Conservation (phyloP, 2,329 filamentous ascomycete species). For the Colletotrichum simmondsii region DNA sequence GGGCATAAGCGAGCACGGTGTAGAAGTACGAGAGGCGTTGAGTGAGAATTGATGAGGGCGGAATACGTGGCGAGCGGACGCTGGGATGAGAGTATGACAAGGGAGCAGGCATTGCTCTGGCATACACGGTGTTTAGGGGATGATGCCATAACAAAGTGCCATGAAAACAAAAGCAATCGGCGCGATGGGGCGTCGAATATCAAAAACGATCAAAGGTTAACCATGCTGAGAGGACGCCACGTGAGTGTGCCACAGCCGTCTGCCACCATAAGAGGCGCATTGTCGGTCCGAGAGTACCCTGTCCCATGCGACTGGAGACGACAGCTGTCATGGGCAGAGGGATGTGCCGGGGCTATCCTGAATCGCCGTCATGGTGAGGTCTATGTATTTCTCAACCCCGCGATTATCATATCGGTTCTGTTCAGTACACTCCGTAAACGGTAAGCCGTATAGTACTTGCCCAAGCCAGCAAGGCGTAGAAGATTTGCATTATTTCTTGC, state of each 20-base stretch:
- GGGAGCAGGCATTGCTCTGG: not conserved
- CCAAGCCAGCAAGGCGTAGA: not conserved
- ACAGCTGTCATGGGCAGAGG: slow-evolving; percentile 22
- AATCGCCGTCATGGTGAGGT: not conserved
- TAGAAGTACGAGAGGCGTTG: slow-evolving; percentile 12
- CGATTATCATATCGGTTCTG: not conserved
- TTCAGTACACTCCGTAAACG: not conserved
- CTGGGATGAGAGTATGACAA: not conserved
- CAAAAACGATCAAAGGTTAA: not conserved
- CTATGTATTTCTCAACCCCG: not conserved
- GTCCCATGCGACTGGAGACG: slow-evolving; percentile 13
- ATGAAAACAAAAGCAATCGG: not conserved
- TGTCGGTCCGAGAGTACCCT: not conserved
- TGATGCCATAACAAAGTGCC: not conserved
- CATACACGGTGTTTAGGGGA: not conserved
- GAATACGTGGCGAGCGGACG: not conserved
- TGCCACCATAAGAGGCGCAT: not conserved
- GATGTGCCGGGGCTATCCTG: not conserved
- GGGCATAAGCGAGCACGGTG: slow-evolving; percentile 2
- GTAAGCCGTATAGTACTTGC: not conserved
- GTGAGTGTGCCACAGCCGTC: not conserved
- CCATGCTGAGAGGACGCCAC: not conserved
- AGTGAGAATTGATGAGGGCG: not conserved
- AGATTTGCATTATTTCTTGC: not conserved
- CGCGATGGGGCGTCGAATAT: not conserved